Evolutionary conservation across 106 monocot species (phyloP), one percentile per base, ranked within the genome.

Genomic region (Posidonia australis): DNA sequence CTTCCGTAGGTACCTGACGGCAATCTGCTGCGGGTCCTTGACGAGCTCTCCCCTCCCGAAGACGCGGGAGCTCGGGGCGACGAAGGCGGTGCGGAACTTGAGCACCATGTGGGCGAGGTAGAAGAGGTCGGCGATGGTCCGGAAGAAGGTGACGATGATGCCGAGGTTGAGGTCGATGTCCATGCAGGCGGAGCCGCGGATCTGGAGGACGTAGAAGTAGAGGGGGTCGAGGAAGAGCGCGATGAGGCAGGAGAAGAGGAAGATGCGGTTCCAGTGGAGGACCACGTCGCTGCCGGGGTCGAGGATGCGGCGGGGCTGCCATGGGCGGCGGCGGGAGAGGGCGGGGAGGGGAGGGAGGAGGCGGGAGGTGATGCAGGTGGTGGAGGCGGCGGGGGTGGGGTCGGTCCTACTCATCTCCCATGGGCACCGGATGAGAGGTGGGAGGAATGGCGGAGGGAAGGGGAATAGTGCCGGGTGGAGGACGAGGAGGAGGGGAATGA

Each of bases 151-250:
- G 66, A 87, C 74, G 64, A 56, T 36, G 51, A 78, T 64, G 20
- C 68, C 78, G 67, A 96, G 77, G 18, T 59, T 64, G 23, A 52
- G 41, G 42, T 90, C 86, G 54, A 87, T 75, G 12, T 13, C 17
- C 69, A 96, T 76, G 80, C 90, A 96, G 49, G 75, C 76, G 46
- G 72, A 71, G 23, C 80, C 84, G 46, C 82, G 82, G 64, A 78
- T 71, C 57, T 64, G 80, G 48, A 81, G 77, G 51, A 87, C 52
- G 72, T 87, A 96, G 80, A 96, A 90, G 67, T 82, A 82, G 58
- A 96, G 46, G 6, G 96, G 96, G 52, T 96, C 96, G 64, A 87
- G 66, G 86, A 90, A 96, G 58, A 96, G 84, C 0, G 84, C 86
- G 46, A 75, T 62, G 65, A 87, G 77, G 70, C 87, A 96, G 49